Percentiles rank a stretch among this genome's conserved stretches.
These are phyloP conservation scores for Corinectria fuckeliana DNA, from an alignment of 2,329 filamentous ascomycete genomes.

Conservation along the genomic window DNA sequence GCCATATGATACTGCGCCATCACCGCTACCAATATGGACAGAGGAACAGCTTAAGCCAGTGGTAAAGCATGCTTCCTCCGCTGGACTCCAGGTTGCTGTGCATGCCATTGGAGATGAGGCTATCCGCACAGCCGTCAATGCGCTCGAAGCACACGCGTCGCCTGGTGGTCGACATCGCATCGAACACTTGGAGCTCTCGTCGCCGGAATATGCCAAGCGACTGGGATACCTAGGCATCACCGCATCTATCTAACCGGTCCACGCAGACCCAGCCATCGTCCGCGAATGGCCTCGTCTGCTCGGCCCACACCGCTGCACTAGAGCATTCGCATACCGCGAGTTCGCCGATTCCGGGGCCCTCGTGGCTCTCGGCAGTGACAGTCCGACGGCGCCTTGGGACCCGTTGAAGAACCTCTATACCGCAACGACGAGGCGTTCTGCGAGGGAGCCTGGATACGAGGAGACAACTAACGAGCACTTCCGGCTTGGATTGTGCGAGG, in stretches of 20 bases:
- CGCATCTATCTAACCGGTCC: slow-evolving; percentile 12
- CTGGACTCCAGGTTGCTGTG: slow-evolving; percentile 9
- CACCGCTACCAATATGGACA: slow-evolving; percentile 4
- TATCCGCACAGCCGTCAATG: slow-evolving; percentile 13
- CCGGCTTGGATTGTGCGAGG: slow-evolving; percentile 55
- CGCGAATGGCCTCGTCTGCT: slow-evolving; percentile 46
- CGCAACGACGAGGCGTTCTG: slow-evolving; percentile 59
- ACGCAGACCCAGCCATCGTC: slow-evolving; percentile 13
- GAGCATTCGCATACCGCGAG: slow-evolving; percentile 66
- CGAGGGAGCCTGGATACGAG: slow-evolving; percentile 49
- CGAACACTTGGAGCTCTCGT: slow-evolving; percentile 13
- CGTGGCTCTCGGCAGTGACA: slow-evolving; percentile 61
- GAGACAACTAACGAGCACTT: slow-evolving; percentile 57
- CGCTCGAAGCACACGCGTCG: slow-evolving; percentile 5
- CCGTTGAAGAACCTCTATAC: slow-evolving; percentile 60
- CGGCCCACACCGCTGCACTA: slow-evolving; percentile 56
- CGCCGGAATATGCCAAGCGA: slow-evolving; percentile 12
- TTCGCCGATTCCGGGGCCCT: slow-evolving; percentile 58
- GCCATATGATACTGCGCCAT: slow-evolving; percentile 50
- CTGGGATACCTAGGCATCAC: slow-evolving; percentile 15
- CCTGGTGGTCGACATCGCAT: slow-evolving; percentile 12
- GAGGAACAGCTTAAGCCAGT: slow-evolving; percentile 1
- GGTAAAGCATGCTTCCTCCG: slow-evolving; percentile 4
- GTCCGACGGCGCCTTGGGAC: slow-evolving; percentile 60
- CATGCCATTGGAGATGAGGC: slow-evolving; percentile 34